phyloP scores from a whole-genome alignment of 306 rosid genomes.

The Pyrus communis region DNA sequence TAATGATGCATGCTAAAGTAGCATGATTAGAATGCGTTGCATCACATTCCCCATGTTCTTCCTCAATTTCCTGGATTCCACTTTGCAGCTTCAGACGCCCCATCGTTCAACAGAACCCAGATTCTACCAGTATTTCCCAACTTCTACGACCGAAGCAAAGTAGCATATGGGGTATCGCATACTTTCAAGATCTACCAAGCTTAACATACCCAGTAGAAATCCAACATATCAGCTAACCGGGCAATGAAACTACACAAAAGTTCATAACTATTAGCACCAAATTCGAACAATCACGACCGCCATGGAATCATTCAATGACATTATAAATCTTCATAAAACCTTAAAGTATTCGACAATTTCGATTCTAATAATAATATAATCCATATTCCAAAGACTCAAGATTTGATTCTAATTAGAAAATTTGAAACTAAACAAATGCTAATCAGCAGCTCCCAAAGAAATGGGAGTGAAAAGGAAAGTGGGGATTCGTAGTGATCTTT shows the following conservation, averaged over 20 bases:
- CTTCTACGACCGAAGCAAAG: background rate
- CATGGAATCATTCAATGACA: background rate
- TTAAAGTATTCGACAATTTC: background rate
- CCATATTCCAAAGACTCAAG: background rate
- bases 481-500: background rate
- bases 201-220: background rate
- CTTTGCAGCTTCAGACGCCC: conserved; percentile 65
- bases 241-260: background rate
- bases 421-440: background rate
- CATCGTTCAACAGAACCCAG: conserved; percentile 31
- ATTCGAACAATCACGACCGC: background rate
- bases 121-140: conserved; percentile 4
- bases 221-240: background rate
- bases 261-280: background rate
- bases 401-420: background rate
- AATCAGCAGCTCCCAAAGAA: background rate
- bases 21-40: conserved; percentile 43
- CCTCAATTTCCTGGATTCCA: conserved; percentile 70
- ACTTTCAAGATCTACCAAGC: conserved; percentile 1
- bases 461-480: background rate
- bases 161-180: conserved; percentile 1
- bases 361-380: background rate
- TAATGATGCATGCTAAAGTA: conserved; percentile 81
- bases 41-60: conserved; percentile 72
- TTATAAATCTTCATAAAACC: background rate